Percentiles rank a stretch among this genome's conserved stretches.
Conservation (phyloP, 495 filamentous ascomycete species). For the Penicillium tannophilum region DNA sequence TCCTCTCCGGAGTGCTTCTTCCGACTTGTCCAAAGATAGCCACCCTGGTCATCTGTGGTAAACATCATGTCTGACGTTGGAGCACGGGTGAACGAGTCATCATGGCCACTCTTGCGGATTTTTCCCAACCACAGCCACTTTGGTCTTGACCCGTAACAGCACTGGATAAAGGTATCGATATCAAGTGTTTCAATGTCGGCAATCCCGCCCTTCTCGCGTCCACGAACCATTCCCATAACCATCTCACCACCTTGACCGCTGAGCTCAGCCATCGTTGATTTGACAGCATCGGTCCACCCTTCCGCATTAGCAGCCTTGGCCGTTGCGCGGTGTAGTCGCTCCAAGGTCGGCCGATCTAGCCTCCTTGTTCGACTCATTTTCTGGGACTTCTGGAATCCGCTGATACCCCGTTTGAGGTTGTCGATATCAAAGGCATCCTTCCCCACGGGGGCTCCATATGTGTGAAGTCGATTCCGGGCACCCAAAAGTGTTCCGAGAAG, state of each 20-base stretch:
- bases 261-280: constrained; percentile 91
- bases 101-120: constrained; percentile 61
- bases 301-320: constrained; percentile 86
- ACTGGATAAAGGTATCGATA: constrained; percentile 76
- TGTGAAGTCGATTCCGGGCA: constrained; percentile 81
- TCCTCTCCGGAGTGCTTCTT: constrained; percentile 51
- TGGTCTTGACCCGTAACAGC: constrained; percentile 74
- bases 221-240: constrained; percentile 90
- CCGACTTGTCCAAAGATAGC: constrained; percentile 63
- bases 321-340: constrained; percentile 76
- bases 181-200: constrained; percentile 90
- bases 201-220: constrained; percentile 82
- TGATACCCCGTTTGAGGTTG: constrained; percentile 78
- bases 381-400: constrained; percentile 85
- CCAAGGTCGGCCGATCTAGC: constrained; percentile 80
- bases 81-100: constrained; percentile 52
- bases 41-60: constrained; percentile 65
- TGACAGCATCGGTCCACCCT: constrained; percentile 84
- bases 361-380: constrained; percentile 75
- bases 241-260: constrained; percentile 95
- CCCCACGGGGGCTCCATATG: constrained; percentile 76
- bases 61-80: constrained; percentile 63
- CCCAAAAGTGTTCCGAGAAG: constrained; percentile 86
- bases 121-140: constrained; percentile 98
- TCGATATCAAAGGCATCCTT: constrained; percentile 93